Percentiles rank a stretch among this genome's conserved stretches.
phyloP scores from a whole-genome alignment of 1,284 basidiomycete species.

The Cryptococcus deneoformans region DNA sequence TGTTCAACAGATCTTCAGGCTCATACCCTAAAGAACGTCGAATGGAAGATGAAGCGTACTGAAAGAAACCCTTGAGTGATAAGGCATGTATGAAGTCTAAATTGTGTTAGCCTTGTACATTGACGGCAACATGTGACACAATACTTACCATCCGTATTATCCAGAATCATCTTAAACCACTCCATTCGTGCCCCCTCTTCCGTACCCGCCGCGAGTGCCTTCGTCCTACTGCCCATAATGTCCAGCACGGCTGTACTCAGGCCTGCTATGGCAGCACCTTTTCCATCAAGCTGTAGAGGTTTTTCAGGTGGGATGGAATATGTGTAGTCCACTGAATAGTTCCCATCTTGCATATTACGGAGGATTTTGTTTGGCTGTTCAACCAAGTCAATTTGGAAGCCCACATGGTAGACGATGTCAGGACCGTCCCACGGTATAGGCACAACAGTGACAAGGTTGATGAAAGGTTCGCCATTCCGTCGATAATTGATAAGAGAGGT shows the following conservation, averaged over 20 bases:
- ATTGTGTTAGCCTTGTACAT: no score
- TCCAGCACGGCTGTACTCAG: constrained; percentile 34
- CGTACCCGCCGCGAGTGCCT: constrained; percentile 17
- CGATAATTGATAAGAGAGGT: constrained; percentile 82
- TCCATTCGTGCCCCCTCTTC: constrained; percentile 46
- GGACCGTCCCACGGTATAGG: constrained; percentile 67
- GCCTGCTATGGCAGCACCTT: constrained; percentile 20
- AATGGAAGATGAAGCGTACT: constrained; percentile 86
- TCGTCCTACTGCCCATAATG: constrained; percentile 30
- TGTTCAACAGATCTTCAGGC: constrained; percentile 76
- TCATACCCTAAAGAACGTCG: constrained; percentile 71
- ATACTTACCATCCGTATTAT: constrained; percentile 53
- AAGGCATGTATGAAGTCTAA: constrained; percentile 86
- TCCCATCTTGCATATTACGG: constrained; percentile 70
- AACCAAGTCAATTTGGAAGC: constrained; percentile 87
- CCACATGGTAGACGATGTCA: constrained; percentile 77
- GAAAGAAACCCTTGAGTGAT: constrained; percentile 88
- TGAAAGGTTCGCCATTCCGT: constrained; percentile 79
- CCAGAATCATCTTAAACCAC: constrained; percentile 62
- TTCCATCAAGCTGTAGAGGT: constrained; percentile 20
- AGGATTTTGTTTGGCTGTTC: constrained; percentile 82
- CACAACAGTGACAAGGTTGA: constrained; percentile 81
- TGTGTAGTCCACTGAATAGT: constrained; percentile 61
- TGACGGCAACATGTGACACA: no score
- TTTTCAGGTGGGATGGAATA: constrained; percentile 40